phyloP scores from a whole-genome alignment of 1,139 yeast species.

The Geotrichum aggregatum region DNA sequence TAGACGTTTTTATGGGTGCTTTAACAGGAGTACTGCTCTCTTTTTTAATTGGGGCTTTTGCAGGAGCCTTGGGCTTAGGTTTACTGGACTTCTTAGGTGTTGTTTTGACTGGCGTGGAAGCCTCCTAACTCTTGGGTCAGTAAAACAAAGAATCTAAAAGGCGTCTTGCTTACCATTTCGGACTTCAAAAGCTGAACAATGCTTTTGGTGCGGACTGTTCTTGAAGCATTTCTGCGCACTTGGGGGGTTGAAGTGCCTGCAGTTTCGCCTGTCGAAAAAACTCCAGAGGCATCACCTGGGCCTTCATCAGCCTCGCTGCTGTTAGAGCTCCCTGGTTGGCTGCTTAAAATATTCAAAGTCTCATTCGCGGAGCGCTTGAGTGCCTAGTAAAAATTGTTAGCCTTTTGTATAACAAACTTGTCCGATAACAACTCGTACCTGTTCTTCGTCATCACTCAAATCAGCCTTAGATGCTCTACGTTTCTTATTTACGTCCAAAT shows the following conservation, averaged over 20 bases:
- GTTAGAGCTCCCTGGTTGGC: constrained; percentile 7
- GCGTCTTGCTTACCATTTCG: constrained; percentile 10
- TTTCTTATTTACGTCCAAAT: background rate
- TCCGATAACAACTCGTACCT: background rate
- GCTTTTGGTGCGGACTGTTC: constrained; percentile 12
- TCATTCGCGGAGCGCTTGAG: constrained; percentile 7
- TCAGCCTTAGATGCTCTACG: constrained; percentile 3
- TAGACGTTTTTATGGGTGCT: background rate
- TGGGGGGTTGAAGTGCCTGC: background rate
- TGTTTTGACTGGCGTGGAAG: constrained; percentile 4
- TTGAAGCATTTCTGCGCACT: constrained; percentile 11
- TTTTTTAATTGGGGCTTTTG: background rate
- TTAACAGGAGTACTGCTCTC: background rate
- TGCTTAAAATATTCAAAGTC: constrained; percentile 5
- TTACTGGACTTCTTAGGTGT: constrained; percentile 5
- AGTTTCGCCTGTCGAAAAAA: background rate
- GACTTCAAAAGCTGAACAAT: constrained; percentile 11
- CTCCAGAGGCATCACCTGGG: background rate
- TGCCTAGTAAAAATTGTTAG: background rate
- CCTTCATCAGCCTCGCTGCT: background rate
- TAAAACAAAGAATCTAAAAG: background rate
- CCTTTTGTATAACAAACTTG: background rate
- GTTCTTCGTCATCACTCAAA: background rate
- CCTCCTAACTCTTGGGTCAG: constrained; percentile 3
- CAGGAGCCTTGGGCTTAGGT: constrained; percentile 3